A percentile compares a stretch with the other conserved stretches of the same genome.
Evolutionary conservation across 192 early-diverging fungal genomes (phyloP).

Genomic region (Ambispora gerdemannii): DNA sequence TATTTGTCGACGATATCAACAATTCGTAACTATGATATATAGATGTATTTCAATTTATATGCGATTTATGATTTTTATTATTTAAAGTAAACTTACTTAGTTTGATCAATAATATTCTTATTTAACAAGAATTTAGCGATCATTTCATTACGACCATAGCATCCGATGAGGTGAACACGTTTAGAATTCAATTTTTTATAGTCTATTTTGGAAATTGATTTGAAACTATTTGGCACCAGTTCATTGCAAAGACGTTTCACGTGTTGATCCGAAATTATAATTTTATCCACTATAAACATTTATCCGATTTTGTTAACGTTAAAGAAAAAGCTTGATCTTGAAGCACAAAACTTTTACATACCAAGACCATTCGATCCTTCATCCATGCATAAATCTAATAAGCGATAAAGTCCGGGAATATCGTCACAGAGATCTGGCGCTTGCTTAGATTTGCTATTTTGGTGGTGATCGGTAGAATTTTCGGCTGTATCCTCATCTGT

Average conservation of each 20-base stretch:
- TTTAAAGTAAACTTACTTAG: too few relatives aligned
- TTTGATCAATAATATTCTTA: constrained; percentile 17
- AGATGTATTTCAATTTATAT: too few relatives aligned
- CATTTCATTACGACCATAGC: constrained; percentile 13
- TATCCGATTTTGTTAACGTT: not conserved
- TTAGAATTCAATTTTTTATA: constrained; percentile 6
- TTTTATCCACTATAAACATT: constrained; percentile 15
- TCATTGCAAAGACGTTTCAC: constrained; percentile 25
- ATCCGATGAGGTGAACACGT: constrained; percentile 1
- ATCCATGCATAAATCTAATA: constrained; percentile 23
- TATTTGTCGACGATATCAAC: too few relatives aligned
- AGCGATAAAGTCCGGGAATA: constrained; percentile 26
- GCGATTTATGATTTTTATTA: too few relatives aligned
- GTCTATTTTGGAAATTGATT: constrained; percentile 25
- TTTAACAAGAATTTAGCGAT: constrained; percentile 17
- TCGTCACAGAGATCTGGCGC: not conserved
- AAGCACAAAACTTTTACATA: not conserved
- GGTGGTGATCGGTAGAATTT: too few relatives aligned
- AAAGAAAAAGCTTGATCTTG: not conserved
- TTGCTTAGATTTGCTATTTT: too few relatives aligned
- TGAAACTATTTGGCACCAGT: constrained; percentile 20
- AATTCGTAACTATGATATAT: not conserved
- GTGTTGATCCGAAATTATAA: constrained; percentile 14
- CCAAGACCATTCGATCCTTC: constrained; percentile 23
- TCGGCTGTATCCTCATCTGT: too few relatives aligned